phyloP scores from a whole-genome alignment of 2,329 filamentous ascomycete species.

The Chrysoporthe deuterocubensis region DNA sequence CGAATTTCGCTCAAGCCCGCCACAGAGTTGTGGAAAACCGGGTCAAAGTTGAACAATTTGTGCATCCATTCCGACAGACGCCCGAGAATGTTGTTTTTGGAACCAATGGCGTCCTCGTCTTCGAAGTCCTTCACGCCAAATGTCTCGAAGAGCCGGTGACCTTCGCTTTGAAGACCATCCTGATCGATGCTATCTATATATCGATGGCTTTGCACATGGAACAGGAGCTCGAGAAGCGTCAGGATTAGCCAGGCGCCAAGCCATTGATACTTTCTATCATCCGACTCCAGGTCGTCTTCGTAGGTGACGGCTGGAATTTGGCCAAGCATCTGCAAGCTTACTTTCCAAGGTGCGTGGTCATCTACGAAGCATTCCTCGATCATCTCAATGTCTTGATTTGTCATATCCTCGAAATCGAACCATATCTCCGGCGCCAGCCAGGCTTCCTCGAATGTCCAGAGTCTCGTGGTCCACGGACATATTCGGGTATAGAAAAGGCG shows the following conservation, averaged over 20 bases:
- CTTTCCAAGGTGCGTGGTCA: neutral
- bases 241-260: neutral
- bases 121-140: neutral
- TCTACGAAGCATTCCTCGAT: neutral
- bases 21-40: neutral
- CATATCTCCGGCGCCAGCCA: neutral
- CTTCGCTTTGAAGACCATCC: neutral
- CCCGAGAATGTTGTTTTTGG: neutral
- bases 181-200: neutral
- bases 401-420: neutral
- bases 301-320: neutral
- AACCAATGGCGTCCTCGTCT: neutral
- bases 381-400: neutral
- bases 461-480: neutral
- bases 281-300: neutral
- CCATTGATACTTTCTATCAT: neutral
- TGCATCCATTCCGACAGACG: neutral
- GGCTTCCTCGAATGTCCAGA: slow-evolving; percentile 1
- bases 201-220: neutral
- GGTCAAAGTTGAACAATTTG: neutral
- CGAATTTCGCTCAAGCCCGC: neutral
- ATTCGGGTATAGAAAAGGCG: neutral
- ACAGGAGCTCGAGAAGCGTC: neutral
- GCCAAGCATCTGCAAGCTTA: neutral
- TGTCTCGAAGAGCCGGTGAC: neutral